Percentiles rank a stretch among this genome's conserved stretches.
phyloP scores from a whole-genome alignment of 2,329 filamentous ascomycete species.

The Aspergillus spinulosporus region DNA sequence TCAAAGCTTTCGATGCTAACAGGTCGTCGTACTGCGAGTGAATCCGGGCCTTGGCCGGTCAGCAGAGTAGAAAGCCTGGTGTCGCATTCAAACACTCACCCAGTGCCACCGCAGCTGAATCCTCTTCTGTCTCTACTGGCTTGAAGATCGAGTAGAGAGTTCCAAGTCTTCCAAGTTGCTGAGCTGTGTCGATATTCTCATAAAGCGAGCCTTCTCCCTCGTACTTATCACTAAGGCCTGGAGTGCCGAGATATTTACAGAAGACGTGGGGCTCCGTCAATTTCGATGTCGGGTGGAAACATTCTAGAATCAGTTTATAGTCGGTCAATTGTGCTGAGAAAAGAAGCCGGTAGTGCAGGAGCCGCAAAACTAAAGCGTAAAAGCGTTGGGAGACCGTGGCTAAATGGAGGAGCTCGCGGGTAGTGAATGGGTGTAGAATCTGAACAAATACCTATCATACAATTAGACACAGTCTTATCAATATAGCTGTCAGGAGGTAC shows the following conservation, averaged over 20 bases:
- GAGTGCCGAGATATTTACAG: conserved; percentile 67
- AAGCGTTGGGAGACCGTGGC: conserved; percentile 63
- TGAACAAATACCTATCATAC: conserved; percentile 52
- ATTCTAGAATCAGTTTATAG: conserved; percentile 73
- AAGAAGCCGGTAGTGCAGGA: conserved; percentile 65
- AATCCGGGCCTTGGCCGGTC: conserved; percentile 14
- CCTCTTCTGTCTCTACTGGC: conserved; percentile 60
- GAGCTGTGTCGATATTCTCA: conserved; percentile 31
- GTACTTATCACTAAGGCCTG: conserved; percentile 54
- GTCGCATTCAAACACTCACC: background rate
- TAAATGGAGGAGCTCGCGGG: conserved; percentile 57
- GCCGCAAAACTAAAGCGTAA: conserved; percentile 61
- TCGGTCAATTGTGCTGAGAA: conserved; percentile 58
- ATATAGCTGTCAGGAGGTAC: conserved; percentile 19
- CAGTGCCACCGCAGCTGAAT: background rate
- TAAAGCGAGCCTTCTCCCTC: conserved; percentile 41
- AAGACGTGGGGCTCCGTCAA: conserved; percentile 67
- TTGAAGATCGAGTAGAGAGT: conserved; percentile 70
- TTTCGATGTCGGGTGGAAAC: conserved; percentile 71
- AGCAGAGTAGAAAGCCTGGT: conserved; percentile 8
- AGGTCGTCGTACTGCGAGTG: conserved; percentile 55
- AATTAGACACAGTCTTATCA: background rate
- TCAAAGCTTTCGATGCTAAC: conserved; percentile 69
- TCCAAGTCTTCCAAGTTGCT: conserved; percentile 50
- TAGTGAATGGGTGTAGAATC: conserved; percentile 52